Evolutionary conservation across 129 eudicot species (phyloP).

Genomic region (Flaveria trinervia): DNA sequence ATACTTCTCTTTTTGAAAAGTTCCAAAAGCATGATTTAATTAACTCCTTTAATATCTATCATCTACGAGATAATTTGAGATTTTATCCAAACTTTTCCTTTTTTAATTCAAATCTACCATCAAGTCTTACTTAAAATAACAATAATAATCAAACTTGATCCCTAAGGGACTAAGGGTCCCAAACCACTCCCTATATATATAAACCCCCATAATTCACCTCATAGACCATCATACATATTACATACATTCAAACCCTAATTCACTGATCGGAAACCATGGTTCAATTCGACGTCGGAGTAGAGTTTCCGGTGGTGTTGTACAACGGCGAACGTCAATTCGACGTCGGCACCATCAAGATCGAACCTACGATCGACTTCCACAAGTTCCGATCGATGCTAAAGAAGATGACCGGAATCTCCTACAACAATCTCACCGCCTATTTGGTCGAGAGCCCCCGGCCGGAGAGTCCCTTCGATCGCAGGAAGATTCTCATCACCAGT

Average conservation of each 20-base stretch:
- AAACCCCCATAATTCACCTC: no score
- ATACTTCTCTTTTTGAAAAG: no score
- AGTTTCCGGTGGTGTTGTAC: conserved; percentile 46
- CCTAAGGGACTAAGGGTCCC: neutral
- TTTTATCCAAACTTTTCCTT: no score
- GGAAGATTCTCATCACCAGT: conserved; percentile 46
- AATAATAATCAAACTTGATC: neutral
- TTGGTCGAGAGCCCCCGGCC: conserved; percentile 15
- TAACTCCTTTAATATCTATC: no score
- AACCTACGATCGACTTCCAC: conserved; percentile 44
- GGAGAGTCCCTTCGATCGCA: conserved; percentile 23
- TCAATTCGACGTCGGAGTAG: conserved; percentile 29
- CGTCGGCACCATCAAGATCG: conserved; percentile 39
- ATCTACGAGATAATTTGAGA: no score
- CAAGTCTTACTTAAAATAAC: no score
- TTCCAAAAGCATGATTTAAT: no score
- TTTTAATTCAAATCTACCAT: no score
- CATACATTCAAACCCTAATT: neutral
- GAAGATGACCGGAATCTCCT: conserved; percentile 55
- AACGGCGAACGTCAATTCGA: conserved; percentile 48
- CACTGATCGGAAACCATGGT: conserved; percentile 31
- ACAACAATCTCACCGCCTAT: conserved; percentile 51
- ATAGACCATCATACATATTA: neutral
- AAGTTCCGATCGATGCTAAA: conserved; percentile 40
- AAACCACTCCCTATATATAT: no score